phyloP scores from a whole-genome alignment of 768 basidiomycete genomes.

The Flagelloscypha sp. region DNA sequence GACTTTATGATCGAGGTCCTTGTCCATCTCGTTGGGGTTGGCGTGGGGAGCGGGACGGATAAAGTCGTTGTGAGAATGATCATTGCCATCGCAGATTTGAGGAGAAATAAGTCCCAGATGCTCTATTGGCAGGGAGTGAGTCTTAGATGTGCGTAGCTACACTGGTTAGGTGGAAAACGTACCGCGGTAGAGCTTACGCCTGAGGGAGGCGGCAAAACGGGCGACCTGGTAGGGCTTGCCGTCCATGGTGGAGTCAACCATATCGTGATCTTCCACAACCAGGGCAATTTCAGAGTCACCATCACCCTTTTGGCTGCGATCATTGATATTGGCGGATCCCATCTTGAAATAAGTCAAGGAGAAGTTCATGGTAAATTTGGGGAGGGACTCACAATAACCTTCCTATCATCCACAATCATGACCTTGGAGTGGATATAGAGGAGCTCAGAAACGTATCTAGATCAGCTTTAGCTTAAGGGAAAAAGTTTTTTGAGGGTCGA shows the following conservation, averaged over 20 bases:
- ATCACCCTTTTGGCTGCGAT: conserved; percentile 83
- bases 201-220: conserved; percentile 76
- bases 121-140: conserved; percentile 35
- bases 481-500: too few species aligned
- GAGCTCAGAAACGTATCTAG: conserved; percentile 71
- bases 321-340: conserved; percentile 91
- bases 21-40: conserved; percentile 57
- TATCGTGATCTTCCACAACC: conserved; percentile 82
- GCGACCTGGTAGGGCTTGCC: conserved; percentile 63
- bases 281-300: conserved; percentile 94
- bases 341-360: conserved; percentile 38
- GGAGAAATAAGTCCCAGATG: conserved; percentile 82
- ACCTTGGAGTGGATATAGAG: conserved; percentile 82
- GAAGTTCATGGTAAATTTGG: neutral
- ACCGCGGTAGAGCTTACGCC: conserved; percentile 82
- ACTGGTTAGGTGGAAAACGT: conserved; percentile 9
- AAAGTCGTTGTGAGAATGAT: conserved; percentile 40
- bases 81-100: conserved; percentile 38
- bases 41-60: conserved; percentile 76
- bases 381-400: conserved; percentile 64
- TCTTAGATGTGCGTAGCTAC: conserved; percentile 4
- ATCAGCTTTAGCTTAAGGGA: conserved; percentile 9
- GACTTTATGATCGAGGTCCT: conserved; percentile 54
- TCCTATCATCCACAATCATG: conserved; percentile 90
- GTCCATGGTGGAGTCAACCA: conserved; percentile 70